Evolutionary conservation across 352 stramenopile species (phyloP).

Genomic region (Globisporangium splendens): DNA sequence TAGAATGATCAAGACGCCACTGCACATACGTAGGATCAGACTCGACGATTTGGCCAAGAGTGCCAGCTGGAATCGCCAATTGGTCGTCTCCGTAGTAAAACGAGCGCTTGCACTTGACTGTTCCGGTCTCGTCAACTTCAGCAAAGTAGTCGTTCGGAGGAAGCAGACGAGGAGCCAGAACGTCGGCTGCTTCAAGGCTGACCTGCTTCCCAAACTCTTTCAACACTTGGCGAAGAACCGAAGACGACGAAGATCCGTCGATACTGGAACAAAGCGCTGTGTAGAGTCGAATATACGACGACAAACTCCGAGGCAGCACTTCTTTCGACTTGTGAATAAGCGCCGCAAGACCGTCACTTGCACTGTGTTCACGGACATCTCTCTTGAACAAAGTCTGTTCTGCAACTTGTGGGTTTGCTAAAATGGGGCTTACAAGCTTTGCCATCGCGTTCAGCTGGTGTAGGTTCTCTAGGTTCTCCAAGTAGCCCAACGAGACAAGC

Average conservation of each 20-base stretch:
- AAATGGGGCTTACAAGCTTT: constrained; percentile 50
- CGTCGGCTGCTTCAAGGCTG: background rate
- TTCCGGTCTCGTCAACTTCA: constrained; percentile 13
- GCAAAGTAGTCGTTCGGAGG: constrained; percentile 50
- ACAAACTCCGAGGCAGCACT: constrained; percentile 34
- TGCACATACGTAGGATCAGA: constrained; percentile 31
- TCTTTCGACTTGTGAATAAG: constrained; percentile 30
- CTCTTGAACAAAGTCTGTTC: constrained; percentile 22
- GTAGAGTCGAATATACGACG: constrained; percentile 44
- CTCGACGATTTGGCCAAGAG: constrained; percentile 25
- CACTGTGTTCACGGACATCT: background rate
- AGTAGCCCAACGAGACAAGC: constrained; percentile 46
- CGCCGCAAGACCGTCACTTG: constrained; percentile 13
- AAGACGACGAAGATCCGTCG: constrained; percentile 19
- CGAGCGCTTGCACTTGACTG: constrained; percentile 37
- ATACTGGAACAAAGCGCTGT: constrained; percentile 44
- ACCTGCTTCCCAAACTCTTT: constrained; percentile 46
- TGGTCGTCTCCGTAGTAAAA: constrained; percentile 56
- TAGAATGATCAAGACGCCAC: constrained; percentile 29
- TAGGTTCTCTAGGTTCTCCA: constrained; percentile 36
- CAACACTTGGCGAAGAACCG: constrained; percentile 40
- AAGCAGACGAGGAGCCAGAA: constrained; percentile 12
- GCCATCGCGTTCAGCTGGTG: constrained; percentile 63
- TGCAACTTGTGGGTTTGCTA: constrained; percentile 38
- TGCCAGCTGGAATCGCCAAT: constrained; percentile 41